Percentiles rank a stretch among this genome's conserved stretches.
Evolutionary conservation across 345 rosid genomes (phyloP).

Genomic region (Zanthoxylum bungeanum): DNA sequence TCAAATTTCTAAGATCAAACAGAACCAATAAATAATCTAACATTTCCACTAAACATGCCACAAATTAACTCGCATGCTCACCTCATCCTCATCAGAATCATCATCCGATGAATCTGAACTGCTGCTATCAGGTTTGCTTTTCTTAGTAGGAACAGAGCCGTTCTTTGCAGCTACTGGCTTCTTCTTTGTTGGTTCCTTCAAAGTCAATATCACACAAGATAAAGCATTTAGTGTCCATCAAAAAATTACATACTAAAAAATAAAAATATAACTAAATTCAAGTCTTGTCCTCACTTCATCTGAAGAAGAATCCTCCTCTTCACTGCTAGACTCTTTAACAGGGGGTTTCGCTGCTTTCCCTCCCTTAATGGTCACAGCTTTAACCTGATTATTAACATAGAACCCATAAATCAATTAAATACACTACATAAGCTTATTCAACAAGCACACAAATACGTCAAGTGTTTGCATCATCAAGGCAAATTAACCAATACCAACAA

Average conservation of each 20-base stretch:
- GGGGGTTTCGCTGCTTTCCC: constrained; percentile 27
- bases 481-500: background rate
- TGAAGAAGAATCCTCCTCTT: constrained; percentile 30
- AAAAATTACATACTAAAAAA: background rate
- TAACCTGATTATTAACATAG: constrained; percentile 16
- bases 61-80: background rate
- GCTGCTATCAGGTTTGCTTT: constrained; percentile 21
- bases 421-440: background rate
- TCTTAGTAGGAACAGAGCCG: constrained; percentile 28
- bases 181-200: constrained; percentile 20
- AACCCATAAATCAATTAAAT: background rate
- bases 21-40: no score
- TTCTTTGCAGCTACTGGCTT: constrained; percentile 28
- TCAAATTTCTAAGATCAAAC: no score
- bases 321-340: constrained; percentile 40
- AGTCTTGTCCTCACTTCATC: constrained; percentile 28
- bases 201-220: background rate
- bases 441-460: background rate
- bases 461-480: background rate
- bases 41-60: no score
- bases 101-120: constrained; percentile 35
- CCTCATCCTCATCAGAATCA: constrained; percentile 25
- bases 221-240: background rate
- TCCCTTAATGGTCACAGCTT: constrained; percentile 17
- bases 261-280: background rate